Conservation (phyloP, 345 rosid genomes). For the Gossypium australe region DNA sequence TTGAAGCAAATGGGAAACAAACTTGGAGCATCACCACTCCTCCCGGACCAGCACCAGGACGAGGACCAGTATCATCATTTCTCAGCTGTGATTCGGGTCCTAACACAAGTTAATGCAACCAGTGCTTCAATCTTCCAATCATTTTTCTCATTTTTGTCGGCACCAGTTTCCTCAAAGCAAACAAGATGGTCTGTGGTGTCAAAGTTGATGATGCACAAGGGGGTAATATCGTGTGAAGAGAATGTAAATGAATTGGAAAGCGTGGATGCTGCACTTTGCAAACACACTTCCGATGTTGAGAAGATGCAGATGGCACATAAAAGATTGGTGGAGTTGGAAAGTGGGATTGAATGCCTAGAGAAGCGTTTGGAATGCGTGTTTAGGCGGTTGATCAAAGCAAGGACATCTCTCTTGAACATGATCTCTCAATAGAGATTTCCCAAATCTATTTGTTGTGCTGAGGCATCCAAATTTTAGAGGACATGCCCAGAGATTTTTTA, state of each 20-base stretch:
- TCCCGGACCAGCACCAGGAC: constrained; percentile 21
- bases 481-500: constrained; percentile 7
- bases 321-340: constrained; percentile 43
- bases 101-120: constrained; percentile 35
- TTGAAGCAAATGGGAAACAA: constrained; percentile 49
- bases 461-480: constrained; percentile 35
- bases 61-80: constrained; percentile 31
- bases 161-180: constrained; percentile 31
- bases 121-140: constrained; percentile 39
- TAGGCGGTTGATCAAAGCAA: constrained; percentile 53
- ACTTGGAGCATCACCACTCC: constrained; percentile 4
- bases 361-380: constrained; percentile 46
- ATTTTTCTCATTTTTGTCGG: constrained; percentile 36
- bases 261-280: constrained; percentile 30
- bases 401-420: constrained; percentile 65
- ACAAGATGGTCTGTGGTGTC: constrained; percentile 46
- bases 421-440: constrained; percentile 36
- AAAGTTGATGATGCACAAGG: constrained; percentile 40
- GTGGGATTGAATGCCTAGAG: constrained; percentile 41
- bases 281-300: constrained; percentile 10
- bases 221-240: constrained; percentile 28
- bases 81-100: constrained; percentile 32
- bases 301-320: constrained; percentile 26
- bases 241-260: constrained; percentile 38
- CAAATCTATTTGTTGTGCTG: neutral